Base-by-base conservation (phyloP, 2,329 filamentous ascomycete species). In the Colletotrichum viniferum region DNA sequence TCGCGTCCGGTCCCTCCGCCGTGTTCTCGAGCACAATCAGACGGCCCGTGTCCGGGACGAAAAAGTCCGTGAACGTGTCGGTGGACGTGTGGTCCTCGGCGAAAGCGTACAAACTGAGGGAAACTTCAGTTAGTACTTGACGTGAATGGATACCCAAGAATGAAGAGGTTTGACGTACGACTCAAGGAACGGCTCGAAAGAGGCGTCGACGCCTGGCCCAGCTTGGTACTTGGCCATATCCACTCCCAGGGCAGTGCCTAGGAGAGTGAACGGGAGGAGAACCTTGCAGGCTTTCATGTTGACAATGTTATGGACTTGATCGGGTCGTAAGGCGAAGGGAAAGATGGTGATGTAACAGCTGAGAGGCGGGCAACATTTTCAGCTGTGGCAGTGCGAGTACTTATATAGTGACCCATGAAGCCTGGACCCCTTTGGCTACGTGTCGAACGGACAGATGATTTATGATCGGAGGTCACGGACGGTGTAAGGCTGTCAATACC, bases 41-140 rank as follows among this genome's bases (percentile, higher is more conserved):
- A 10, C 63, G 52, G 63, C 69, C 69, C 18, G 69, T 36, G 16
- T 61, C 52, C 5, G 69, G 69, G 12, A 72, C 52, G 36, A 72
- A 72, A 9, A 61, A 72, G 69, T 72, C 69, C 9, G 69, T 72
- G 63, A 72, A 72, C 18, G 69, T 72, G 63, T 68, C 52, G n/a
- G 69, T 72, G 26, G 69, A 18, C 16, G 32, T 36, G 52, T 67
- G 48, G 28, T 72, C 69, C n/a, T 72, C 69, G 5, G 69, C 69
- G 16, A 18, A 72, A 32, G 69, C 69, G 52, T 72, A 72, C n/a
- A 72, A 4, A 12, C 69, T 72, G 26, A 6, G 13, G 65, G 3
- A 10, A 21, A 6, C 38, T 58, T 63, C 12, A 52, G 12, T 52
- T 21, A 52, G 43, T 2, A 58, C 24, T 52, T 34, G 28, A 30